Percentiles rank a stretch among this genome's conserved stretches.
phyloP scores from a whole-genome alignment of 768 basidiomycete genomes.

The Rhizopogon vulgaris region DNA sequence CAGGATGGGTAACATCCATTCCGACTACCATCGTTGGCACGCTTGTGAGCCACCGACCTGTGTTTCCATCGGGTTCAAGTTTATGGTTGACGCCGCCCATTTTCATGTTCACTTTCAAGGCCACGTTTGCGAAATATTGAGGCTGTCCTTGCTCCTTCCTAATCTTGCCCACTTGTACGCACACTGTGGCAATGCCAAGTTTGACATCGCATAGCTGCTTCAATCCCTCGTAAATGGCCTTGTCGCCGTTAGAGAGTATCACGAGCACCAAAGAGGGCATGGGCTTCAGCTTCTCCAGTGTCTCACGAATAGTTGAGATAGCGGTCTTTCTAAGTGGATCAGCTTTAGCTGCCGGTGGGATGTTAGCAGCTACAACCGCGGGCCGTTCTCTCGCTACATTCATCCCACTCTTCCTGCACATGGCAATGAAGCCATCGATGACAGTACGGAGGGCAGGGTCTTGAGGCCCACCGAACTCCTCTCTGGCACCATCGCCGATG shows the following conservation, averaged over 20 bases:
- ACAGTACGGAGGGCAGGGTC: constrained; percentile 48
- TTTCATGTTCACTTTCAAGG: constrained; percentile 51
- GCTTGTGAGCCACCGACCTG: constrained; percentile 30
- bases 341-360: constrained; percentile 43
- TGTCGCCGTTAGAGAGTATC: constrained; percentile 42
- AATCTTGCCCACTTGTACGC: constrained; percentile 68
- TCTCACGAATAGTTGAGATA: constrained; percentile 36
- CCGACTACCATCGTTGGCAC: constrained; percentile 49
- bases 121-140: constrained; percentile 52
- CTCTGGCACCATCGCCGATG: constrained; percentile 54
- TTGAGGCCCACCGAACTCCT: constrained; percentile 49
- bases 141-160: constrained; percentile 54
- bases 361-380: constrained; percentile 29
- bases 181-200: constrained; percentile 55
- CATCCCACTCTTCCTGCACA: constrained; percentile 67
- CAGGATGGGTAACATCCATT: constrained; percentile 73
- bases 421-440: constrained; percentile 49
- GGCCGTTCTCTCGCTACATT: constrained; percentile 34
- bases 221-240: constrained; percentile 43
- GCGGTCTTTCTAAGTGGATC: constrained; percentile 53
- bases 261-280: constrained; percentile 42
- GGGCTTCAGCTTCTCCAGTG: constrained; percentile 30
- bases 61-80: constrained; percentile 33
- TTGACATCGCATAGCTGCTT: constrained; percentile 47
- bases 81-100: constrained; percentile 48